Percentiles rank a stretch among this genome's conserved stretches.
Evolutionary conservation across 2,329 filamentous ascomycete genomes (phyloP).

Genomic region (Trichophaea hybrida): DNA sequence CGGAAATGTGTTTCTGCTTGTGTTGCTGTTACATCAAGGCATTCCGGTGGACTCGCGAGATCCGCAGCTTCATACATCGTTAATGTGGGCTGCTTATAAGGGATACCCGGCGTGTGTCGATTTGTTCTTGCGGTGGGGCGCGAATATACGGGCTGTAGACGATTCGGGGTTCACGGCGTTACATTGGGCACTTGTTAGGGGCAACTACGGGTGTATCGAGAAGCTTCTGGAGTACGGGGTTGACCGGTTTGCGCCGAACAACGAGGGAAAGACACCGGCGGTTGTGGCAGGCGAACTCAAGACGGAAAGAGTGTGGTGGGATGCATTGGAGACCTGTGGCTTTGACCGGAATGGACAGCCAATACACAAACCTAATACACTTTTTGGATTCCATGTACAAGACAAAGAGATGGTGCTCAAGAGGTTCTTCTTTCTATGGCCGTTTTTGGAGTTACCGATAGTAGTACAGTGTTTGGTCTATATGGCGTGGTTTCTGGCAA

Average conservation of each 20-base stretch:
- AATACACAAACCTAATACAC: constrained; percentile 54
- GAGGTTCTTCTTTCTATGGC: constrained; percentile 81
- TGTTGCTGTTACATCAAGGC: constrained; percentile 82
- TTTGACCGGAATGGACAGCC: constrained; percentile 66
- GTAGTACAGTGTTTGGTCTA: constrained; percentile 58
- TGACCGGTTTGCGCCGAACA: constrained; percentile 79
- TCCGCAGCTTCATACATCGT: constrained; percentile 74
- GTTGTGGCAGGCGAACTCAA: constrained; percentile 83
- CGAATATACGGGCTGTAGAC: constrained; percentile 77
- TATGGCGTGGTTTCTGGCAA: constrained; percentile 56
- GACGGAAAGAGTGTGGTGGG: constrained; percentile 65
- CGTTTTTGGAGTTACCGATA: constrained; percentile 59
- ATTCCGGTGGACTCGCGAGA: constrained; percentile 88
- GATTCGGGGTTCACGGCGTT: constrained; percentile 88
- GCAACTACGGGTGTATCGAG: constrained; percentile 73
- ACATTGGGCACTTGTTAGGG: constrained; percentile 94
- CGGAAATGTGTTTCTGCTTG: constrained; percentile 79
- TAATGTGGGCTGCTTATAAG: constrained; percentile 99
- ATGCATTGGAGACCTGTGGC: constrained; percentile 68
- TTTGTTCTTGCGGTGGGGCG: constrained; percentile 84
- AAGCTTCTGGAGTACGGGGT: constrained; percentile 93
- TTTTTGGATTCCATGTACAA: constrained; percentile 48
- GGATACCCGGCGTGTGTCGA: constrained; percentile 87
- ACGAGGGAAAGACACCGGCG: constrained; percentile 77
- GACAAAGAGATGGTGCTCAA: constrained; percentile 65